A percentile compares a stretch with the other conserved stretches of the same genome.
Conservation (phyloP, 2,329 filamentous ascomycete species). For the Pseudocercospora musae region DNA sequence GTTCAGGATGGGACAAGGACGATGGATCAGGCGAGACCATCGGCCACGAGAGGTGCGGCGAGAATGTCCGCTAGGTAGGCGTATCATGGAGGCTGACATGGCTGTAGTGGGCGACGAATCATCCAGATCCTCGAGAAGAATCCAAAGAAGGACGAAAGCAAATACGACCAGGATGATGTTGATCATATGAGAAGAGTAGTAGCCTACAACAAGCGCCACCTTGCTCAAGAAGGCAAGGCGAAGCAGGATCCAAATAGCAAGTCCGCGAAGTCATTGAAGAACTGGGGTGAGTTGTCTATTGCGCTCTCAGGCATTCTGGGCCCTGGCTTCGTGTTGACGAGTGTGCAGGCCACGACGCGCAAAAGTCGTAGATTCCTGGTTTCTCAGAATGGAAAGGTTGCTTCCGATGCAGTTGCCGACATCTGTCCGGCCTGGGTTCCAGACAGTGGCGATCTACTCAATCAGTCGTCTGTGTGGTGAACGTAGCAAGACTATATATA, state of each 20-base stretch:
- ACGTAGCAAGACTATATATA: too few relatives aligned
- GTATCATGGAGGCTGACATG: not conserved
- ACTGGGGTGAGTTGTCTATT: conserved; percentile 46
- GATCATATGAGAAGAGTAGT: conserved; percentile 53
- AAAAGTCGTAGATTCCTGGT: not conserved
- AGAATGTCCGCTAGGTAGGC: not conserved
- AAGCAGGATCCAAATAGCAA: conserved; percentile 56
- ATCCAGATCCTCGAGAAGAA: conserved; percentile 62
- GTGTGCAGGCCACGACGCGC: not conserved
- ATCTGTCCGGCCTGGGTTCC: too few relatives aligned
- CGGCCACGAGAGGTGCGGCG: conserved; percentile 55
- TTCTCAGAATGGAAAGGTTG: not conserved
- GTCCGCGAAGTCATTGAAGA: conserved; percentile 58
- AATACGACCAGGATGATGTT: conserved; percentile 57
- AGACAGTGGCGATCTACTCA: too few relatives aligned
- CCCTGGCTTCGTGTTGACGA: too few relatives aligned
- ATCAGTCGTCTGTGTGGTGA: too few relatives aligned
- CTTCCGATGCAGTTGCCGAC: too few relatives aligned
- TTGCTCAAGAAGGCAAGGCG: conserved; percentile 60
- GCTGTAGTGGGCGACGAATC: conserved; percentile 57
- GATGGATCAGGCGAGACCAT: conserved; percentile 59
- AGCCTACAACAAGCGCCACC: conserved; percentile 63
- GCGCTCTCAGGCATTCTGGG: not conserved
- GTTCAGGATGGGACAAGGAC: conserved; percentile 60
- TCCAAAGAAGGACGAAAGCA: conserved; percentile 53